Conservation (phyloP, 306 rosid genomes). For the Pueraria montana region DNA sequence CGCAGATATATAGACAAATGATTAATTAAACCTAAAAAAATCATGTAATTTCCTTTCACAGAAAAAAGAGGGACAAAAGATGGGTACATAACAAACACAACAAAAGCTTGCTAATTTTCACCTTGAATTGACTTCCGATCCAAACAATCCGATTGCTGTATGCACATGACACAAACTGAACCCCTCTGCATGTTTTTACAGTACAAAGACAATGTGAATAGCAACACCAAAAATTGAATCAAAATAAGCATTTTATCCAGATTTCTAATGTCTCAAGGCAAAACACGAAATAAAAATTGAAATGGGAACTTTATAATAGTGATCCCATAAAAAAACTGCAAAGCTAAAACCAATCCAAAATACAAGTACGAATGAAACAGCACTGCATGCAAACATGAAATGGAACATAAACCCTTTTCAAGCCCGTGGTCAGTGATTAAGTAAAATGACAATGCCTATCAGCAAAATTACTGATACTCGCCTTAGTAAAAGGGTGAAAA, state of each 20-base stretch:
- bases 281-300: not conserved
- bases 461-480: not conserved
- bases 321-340: not conserved
- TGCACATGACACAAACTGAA: conserved; percentile 4
- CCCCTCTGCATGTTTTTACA: conserved; percentile 1
- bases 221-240: not conserved
- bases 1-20: not conserved
- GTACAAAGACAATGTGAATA: not conserved
- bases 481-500: not conserved
- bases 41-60: too few relatives aligned
- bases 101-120: not conserved
- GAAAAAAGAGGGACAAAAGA: not conserved
- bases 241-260: not conserved
- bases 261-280: not conserved
- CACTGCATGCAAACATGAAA: not conserved
- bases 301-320: not conserved
- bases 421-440: not conserved
- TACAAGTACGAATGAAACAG: not conserved
- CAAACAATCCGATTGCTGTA: conserved; percentile 6
- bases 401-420: not conserved
- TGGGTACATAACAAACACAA: not conserved
- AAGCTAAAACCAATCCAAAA: not conserved
- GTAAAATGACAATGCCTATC: not conserved
- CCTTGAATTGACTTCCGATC: conserved; percentile 14
- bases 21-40: not conserved